Evolutionary conservation across 208 protist species (phyloP).

Genomic region (Acanthamoeba polyphaga): DNA sequence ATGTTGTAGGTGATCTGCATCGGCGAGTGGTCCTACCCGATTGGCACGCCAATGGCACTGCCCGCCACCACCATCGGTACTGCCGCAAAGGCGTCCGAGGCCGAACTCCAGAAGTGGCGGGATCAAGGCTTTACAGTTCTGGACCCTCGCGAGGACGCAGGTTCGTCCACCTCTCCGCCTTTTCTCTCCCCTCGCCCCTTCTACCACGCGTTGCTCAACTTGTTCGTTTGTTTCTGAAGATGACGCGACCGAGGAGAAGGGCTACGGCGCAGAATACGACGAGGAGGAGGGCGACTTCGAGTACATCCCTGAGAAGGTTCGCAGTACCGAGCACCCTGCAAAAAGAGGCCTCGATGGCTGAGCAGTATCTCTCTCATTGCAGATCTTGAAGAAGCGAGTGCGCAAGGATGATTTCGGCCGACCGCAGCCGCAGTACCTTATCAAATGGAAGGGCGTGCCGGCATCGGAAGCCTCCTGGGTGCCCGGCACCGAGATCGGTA

Average conservation of each 20-base stretch:
- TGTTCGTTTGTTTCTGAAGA: too few relatives aligned
- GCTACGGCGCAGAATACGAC: not conserved
- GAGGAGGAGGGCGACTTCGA: not conserved
- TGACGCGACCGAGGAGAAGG: too few relatives aligned
- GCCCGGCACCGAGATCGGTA: not conserved
- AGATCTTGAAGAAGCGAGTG: slow-evolving; percentile 26
- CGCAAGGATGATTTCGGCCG: not conserved
- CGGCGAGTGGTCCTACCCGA: slow-evolving; percentile 12
- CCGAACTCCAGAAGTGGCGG: not conserved
- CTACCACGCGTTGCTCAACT: too few relatives aligned
- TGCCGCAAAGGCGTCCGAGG: not conserved
- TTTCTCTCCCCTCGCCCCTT: too few relatives aligned
- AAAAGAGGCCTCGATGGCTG: too few relatives aligned
- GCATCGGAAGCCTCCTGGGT: not conserved
- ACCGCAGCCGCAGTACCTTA: not conserved
- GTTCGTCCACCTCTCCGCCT: too few relatives aligned
- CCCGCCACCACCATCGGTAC: not conserved
- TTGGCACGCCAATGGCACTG: not conserved
- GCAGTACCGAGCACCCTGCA: too few relatives aligned
- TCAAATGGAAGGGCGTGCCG: slow-evolving; percentile 16
- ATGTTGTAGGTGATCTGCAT: not conserved
- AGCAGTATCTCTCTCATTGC: not conserved
- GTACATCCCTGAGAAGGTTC: not conserved
- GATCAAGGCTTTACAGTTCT: not conserved
- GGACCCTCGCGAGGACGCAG: too few relatives aligned